These are phyloP conservation scores for Boletus fagicola DNA, from an alignment of 768 basidiomycete genomes.

Conservation along the genomic window DNA sequence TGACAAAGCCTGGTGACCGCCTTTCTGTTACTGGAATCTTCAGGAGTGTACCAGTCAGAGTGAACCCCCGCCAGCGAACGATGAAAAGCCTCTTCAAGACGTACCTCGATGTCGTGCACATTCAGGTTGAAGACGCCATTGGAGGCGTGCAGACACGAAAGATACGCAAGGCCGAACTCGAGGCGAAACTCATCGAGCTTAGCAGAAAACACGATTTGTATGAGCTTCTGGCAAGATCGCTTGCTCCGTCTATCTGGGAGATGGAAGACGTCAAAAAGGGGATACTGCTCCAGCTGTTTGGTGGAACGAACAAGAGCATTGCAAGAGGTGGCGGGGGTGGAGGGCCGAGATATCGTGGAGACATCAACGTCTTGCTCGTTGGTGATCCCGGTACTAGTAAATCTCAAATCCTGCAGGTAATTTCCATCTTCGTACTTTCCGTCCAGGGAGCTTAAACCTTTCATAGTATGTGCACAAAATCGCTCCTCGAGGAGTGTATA, in stretches of 20 bases:
- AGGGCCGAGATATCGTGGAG: constrained; percentile 94
- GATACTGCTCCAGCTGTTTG: constrained; percentile 92
- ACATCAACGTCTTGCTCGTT: constrained; percentile 96
- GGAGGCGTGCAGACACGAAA: constrained; percentile 37
- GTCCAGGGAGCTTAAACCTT: background rate
- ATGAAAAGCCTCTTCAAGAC: constrained; percentile 98
- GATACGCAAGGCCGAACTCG: constrained; percentile 65
- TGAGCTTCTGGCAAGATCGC: constrained; percentile 74
- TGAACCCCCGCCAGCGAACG: constrained; percentile 87
- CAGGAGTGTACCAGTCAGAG: constrained; percentile 91
- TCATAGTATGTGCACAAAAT: constrained; percentile 96
- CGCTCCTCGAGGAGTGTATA: constrained; percentile 95
- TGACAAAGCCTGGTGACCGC: constrained; percentile 94
- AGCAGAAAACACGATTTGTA: constrained; percentile 80
- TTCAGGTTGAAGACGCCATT: constrained; percentile 56
- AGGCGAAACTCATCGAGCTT: constrained; percentile 71
- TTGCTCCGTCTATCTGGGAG: constrained; percentile 96
- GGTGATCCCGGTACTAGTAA: constrained; percentile 98
- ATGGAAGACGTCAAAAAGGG: constrained; percentile 99
- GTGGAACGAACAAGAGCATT: constrained; percentile 96
- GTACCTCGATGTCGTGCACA: constrained; percentile 92
- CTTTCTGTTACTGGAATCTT: constrained; percentile 91
- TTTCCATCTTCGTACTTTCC: constrained; percentile 9
- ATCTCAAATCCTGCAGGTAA: constrained; percentile 88
- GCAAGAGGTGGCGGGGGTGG: constrained; percentile 91